Evolutionary conservation across 1,139 yeast species (phyloP), one percentile per base, ranked within the genome.

Genomic region (Sugiyamaella pinicola): DNA sequence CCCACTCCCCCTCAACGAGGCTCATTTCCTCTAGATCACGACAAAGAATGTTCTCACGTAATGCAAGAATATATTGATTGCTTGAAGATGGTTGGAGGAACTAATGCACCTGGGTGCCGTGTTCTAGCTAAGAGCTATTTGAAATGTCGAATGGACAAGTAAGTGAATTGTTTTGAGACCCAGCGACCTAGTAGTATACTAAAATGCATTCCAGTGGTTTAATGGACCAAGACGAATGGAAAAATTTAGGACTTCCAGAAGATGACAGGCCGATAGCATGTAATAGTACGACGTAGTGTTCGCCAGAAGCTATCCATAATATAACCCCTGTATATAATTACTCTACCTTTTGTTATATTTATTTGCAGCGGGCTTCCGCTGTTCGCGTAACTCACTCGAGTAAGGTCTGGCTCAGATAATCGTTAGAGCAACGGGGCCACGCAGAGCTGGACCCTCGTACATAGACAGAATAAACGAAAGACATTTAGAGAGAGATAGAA

Each of bases 1-100:
- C 96, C 97, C 12, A 85, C 93, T 0, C 96, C 99, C 24, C 99
- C 99, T 3, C 96, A 91, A 62, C 76, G 96, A 62, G 99, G 99
- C 0, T 87, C 97, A 0, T 93, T 93, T 69, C 99, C 98, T 0
- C 75, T 93, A 50, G 99, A 93, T 64, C 99, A 93, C 66, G 87
- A 83, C 57, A 87, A 77, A 24, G 98, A 93, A 62, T 93, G 98
- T 67, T 81, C 83, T 15, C 76, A 76, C 21, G 80, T 82, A 57
- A 93, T 90, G 95, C 69, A 75, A 51, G 81, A 80, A 56, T 93
- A 93, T 67, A 74, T 93, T 58, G 74, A 82, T 52, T 93, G 99
- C 70, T 74, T 93, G 73, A 85, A 85, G 64, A 74, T 83, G 42
- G 89, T 91, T 12, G 78, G 78, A 55, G 93, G 93, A 58, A 83